phyloP scores from a whole-genome alignment of 2,329 filamentous ascomycete species.

The Pestalotiopsis sp. region DNA sequence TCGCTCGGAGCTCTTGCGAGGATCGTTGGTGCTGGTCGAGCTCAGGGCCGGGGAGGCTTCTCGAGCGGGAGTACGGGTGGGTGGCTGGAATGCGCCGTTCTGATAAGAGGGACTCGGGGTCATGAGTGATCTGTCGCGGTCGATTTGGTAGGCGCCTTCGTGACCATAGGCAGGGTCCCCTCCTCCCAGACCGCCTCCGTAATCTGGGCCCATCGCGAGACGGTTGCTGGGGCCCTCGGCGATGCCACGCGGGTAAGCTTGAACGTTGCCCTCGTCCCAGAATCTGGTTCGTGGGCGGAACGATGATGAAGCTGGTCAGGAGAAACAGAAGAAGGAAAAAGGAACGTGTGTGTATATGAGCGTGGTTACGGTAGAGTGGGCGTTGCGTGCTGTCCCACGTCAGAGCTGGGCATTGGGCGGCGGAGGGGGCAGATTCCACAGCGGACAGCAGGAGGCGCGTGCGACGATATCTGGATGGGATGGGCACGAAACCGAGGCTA shows the following conservation, averaged over 20 bases:
- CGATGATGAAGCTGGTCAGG: neutral
- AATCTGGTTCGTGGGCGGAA: neutral
- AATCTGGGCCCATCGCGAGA: constrained; percentile 33
- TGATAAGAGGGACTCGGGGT: constrained; percentile 34
- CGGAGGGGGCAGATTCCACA: constrained; percentile 8
- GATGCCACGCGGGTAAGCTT: constrained; percentile 3
- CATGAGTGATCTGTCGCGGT: constrained; percentile 34
- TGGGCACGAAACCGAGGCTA: constrained; percentile 3
- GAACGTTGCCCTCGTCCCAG: constrained; percentile 8
- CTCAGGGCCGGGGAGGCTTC: constrained; percentile 40
- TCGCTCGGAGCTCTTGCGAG: constrained; percentile 58
- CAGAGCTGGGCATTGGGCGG: constrained; percentile 20
- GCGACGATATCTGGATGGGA: constrained; percentile 1
- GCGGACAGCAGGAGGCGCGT: constrained; percentile 9
- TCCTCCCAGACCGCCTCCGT: constrained; percentile 35
- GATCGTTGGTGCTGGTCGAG: constrained; percentile 42
- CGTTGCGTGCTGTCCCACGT: constrained; percentile 18
- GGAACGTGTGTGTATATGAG: neutral
- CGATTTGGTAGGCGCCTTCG: constrained; percentile 32
- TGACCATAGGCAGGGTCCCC: constrained; percentile 33
- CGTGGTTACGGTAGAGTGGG: constrained; percentile 14
- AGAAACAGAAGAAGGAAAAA: neutral
- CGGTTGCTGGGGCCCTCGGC: constrained; percentile 1
- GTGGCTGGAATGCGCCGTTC: constrained; percentile 31
- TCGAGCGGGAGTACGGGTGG: constrained; percentile 27